phyloP scores from a whole-genome alignment of 2,329 filamentous ascomycete genomes.

The Exophiala dermatitidis region DNA sequence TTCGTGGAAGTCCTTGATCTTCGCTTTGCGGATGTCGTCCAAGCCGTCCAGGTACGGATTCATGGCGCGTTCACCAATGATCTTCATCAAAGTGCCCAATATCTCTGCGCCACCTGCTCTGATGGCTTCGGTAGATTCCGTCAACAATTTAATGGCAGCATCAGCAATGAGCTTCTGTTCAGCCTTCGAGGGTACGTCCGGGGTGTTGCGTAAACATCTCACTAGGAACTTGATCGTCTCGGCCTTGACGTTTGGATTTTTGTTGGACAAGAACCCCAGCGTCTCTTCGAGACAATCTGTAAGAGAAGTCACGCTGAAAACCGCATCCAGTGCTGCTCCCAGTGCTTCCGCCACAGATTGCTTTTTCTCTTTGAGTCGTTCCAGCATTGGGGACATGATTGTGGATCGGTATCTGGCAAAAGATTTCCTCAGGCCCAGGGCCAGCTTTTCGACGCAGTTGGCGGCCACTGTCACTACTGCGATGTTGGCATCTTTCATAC shows the following conservation, averaged over 20 bases:
- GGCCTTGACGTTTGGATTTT: slow-evolving; percentile 96
- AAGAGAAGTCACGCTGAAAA: slow-evolving; percentile 60
- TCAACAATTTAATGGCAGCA: slow-evolving; percentile 76
- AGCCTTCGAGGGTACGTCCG: slow-evolving; percentile 72
- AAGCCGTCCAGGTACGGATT: slow-evolving; percentile 82
- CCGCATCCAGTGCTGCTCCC: slow-evolving; percentile 70
- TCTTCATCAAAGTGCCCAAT: slow-evolving; percentile 94
- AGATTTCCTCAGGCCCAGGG: slow-evolving; percentile 69
- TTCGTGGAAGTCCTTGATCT: slow-evolving; percentile 88
- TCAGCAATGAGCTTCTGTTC: slow-evolving; percentile 86
- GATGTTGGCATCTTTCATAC: slow-evolving; percentile 98
- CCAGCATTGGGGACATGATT: slow-evolving; percentile 85
- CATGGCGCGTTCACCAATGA: slow-evolving; percentile 94
- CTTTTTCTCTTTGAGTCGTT: slow-evolving; percentile 97
- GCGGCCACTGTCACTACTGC: slow-evolving; percentile 88
- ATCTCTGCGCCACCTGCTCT: slow-evolving; percentile 87
- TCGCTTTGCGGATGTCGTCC: slow-evolving; percentile 90
- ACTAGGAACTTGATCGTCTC: slow-evolving; percentile 92
- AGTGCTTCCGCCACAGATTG: slow-evolving; percentile 79
- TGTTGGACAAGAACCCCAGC: slow-evolving; percentile 74
- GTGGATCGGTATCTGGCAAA: slow-evolving; percentile 74
- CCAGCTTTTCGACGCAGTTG: slow-evolving; percentile 82
- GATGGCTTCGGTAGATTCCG: slow-evolving; percentile 78
- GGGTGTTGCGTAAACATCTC: slow-evolving; percentile 73
- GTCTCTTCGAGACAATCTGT: slow-evolving; percentile 90